Evolutionary conservation across 2,329 filamentous ascomycete genomes (phyloP).

Genomic region (Talaromyces piceae): DNA sequence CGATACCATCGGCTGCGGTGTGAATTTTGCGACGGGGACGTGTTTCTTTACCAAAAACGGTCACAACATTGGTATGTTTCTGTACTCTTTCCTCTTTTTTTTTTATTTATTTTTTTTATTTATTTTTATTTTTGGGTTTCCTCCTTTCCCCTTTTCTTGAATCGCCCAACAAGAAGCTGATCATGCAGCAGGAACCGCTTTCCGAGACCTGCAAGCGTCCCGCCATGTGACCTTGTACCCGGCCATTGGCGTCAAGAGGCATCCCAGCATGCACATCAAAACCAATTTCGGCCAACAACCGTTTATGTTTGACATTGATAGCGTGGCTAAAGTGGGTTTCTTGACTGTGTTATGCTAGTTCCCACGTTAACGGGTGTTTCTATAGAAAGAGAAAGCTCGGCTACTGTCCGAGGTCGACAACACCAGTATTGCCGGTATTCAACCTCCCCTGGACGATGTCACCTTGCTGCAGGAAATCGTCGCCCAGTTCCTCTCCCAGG

Average conservation of each 20-base stretch:
- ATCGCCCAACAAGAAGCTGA: no score
- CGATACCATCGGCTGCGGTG: slow-evolving; percentile 57
- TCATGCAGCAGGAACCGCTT: slow-evolving; percentile 48
- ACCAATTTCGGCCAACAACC: slow-evolving; percentile 61
- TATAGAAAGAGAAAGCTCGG: slow-evolving; percentile 54
- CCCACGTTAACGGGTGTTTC: neutral
- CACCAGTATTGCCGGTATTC: slow-evolving; percentile 52
- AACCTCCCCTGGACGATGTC: slow-evolving; percentile 61
- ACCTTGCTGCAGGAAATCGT: slow-evolving; percentile 75
- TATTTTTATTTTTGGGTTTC: no score
- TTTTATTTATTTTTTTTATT: no score
- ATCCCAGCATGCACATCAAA: slow-evolving; percentile 49
- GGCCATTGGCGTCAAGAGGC: slow-evolving; percentile 59
- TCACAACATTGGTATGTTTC: slow-evolving; percentile 44
- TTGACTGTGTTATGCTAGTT: neutral
- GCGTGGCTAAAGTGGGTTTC: slow-evolving; percentile 62
- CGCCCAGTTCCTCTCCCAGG: slow-evolving; percentile 84
- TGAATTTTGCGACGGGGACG: slow-evolving; percentile 55
- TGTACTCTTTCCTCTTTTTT: neutral
- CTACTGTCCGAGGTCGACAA: slow-evolving; percentile 56
- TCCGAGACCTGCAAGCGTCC: slow-evolving; percentile 32
- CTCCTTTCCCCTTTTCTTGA: no score
- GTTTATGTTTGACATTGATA: slow-evolving; percentile 88
- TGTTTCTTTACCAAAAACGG: slow-evolving; percentile 63
- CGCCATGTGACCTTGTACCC: slow-evolving; percentile 42